phyloP scores from a whole-genome alignment of 2,329 filamentous ascomycete genomes.

The Neonectria magnoliae region DNA sequence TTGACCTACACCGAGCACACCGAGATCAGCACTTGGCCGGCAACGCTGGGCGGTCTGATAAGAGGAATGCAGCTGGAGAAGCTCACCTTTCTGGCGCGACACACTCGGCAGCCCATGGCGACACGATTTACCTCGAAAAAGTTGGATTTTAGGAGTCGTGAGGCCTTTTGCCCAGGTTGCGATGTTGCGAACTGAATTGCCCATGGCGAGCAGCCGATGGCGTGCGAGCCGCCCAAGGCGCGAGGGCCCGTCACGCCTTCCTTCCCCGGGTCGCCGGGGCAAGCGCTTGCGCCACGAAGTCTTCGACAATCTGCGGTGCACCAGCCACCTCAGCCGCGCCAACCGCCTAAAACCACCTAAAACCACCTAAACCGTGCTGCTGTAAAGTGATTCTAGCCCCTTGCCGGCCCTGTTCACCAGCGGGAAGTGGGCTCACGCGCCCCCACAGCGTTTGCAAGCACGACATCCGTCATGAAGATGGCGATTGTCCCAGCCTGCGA shows the following conservation, averaged over 20 bases:
- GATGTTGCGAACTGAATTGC: constrained; percentile 35
- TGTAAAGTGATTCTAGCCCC: neutral
- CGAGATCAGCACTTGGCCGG: constrained; percentile 25
- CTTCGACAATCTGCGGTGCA: constrained; percentile 8
- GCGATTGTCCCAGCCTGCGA: constrained; percentile 27
- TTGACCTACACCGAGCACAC: constrained; percentile 48
- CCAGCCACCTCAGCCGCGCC: constrained; percentile 20
- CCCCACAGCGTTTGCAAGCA: constrained; percentile 31
- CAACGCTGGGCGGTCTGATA: constrained; percentile 2
- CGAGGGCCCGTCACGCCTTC: constrained; percentile 34
- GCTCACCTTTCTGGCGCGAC: constrained; percentile 53
- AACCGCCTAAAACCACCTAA: neutral
- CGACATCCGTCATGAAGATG: constrained; percentile 39
- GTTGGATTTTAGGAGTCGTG: constrained; percentile 26
- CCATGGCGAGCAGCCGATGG: constrained; percentile 44
- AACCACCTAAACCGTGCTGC: neutral
- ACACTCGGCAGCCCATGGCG: constrained; percentile 53
- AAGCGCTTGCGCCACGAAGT: constrained; percentile 30
- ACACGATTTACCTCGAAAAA: constrained; percentile 29
- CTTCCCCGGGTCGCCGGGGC: constrained; percentile 29
- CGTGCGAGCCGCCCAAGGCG: constrained; percentile 43
- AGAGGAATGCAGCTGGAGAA: neutral
- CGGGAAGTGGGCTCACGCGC: constrained; percentile 36
- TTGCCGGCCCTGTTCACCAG: neutral
- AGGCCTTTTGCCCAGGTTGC: constrained; percentile 32